Evolutionary conservation across 2,329 filamentous ascomycete species (phyloP).

Genomic region (Nemania abortiva): DNA sequence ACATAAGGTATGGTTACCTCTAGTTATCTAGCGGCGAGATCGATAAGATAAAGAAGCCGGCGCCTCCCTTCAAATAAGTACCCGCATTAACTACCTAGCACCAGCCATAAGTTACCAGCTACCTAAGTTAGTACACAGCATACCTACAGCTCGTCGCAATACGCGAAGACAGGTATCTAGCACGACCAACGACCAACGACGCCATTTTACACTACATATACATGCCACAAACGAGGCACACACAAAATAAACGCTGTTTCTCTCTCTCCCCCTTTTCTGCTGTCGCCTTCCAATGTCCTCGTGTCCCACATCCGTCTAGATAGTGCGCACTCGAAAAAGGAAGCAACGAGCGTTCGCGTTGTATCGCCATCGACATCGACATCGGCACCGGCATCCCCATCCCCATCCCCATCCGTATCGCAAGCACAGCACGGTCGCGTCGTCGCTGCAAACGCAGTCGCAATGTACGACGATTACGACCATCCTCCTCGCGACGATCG

Average conservation of each 20-base stretch:
- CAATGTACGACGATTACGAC: slow-evolving; percentile 52
- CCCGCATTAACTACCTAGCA: too few species aligned
- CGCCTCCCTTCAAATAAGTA: neutral
- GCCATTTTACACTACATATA: too few species aligned
- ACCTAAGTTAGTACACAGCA: too few species aligned
- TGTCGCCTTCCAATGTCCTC: neutral
- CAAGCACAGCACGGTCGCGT: neutral
- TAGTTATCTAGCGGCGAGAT: neutral
- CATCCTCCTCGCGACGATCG: slow-evolving; percentile 45
- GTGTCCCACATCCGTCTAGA: neutral
- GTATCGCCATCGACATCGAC: neutral
- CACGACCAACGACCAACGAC: too few species aligned
- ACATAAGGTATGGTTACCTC: too few species aligned
- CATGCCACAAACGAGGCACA: too few species aligned
- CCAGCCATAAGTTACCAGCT: too few species aligned
- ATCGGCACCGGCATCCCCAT: neutral
- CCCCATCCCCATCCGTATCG: neutral
- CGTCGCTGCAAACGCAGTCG: neutral
- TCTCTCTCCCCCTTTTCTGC: neutral
- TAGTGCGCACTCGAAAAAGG: neutral
- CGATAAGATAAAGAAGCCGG: slow-evolving; percentile 23
- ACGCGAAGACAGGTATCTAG: too few species aligned
- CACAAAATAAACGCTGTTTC: too few species aligned
- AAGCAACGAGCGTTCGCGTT: neutral
- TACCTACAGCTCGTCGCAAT: too few species aligned